Evolutionary conservation across 345 rosid species (phyloP), one percentile per base, ranked within the genome.

Genomic region (Crucihimalaya himalaica): DNA sequence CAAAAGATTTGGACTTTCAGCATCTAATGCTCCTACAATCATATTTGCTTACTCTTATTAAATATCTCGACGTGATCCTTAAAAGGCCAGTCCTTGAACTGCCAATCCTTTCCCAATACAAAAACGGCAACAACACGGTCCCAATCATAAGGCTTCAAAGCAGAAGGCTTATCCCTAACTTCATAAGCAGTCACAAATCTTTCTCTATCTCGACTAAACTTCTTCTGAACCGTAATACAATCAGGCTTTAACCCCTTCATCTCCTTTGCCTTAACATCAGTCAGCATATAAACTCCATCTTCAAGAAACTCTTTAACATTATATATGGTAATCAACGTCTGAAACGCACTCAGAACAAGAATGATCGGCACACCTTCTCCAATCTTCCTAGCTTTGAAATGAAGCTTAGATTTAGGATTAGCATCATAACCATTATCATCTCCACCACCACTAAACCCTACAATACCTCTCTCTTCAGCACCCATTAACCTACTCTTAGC

Each of bases 71-170:
- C 93, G 58, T 89, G 97, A 65, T 90, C 99, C 88, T 90, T 92
- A 64, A 84, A 95, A 60, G 99, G 99, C 97, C 98, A 95, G 34
- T 92, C 99, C 80, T 92, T 95, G 79, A 95, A 95, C 83, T 95
- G 99, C 99, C 99, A 92, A 77, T 95, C 97, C 66, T 95, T 95
- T 5, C 99, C 99, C 84, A 92, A 68, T 13, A 92, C 96, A 5
- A 92, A 92, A 62, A 87, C 97, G 0, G 97, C 93, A 68, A 95
- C 97, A 35, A 95, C 97, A 42, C 92, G 77, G 40, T 92, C 99
- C 97, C 99, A 95, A 75, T 90, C 97, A 78, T 90, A 96, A 1
- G 88, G 68, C 79, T 88, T 95, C 71, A 92, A 78, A 0, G 96
- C 88, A 47, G 88, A 86, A 0, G 96, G 98, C 81, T 92, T 95